Evolutionary conservation across 441 rosid genomes (phyloP), one percentile per base, ranked within the genome.

Genomic region (Brassica hybrid): DNA sequence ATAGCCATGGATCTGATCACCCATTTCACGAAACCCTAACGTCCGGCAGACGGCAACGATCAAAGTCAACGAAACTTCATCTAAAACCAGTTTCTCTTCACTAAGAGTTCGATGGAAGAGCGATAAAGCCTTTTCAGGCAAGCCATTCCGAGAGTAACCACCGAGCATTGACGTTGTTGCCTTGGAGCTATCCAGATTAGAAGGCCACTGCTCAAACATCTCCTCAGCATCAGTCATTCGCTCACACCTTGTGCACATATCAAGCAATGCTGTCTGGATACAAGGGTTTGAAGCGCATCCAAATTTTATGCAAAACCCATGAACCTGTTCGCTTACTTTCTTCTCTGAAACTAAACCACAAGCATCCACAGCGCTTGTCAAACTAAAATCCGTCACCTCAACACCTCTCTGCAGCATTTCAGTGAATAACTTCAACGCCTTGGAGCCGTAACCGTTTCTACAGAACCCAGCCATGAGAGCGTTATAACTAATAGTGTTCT

Each of bases 231-330:
- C 95, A 1, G 19, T 76, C 89, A 90, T 89, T 80, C 97, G 87
- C 71, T 87, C 97, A 82, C 97, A 94, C 83, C 85, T 89, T 36
- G 90, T 78, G 82, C 85, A 90, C 97, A 91, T 92, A 80, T 94
- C 92, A 71, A 92, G 80, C 83, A 94, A 77, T 41, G 94, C 91
- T 25, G 92, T 81, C 70, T 87, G 88, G 69, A 90, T 86, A 80
- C 56, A 81, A 84, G 76, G 80, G 83, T 90, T 92, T 45, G 84
- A 85, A 77, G 72, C 77, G 48, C 59, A 83, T 82, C 97, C 94
- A 60, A 84, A 87, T 87, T 92, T 94, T 4, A 80, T 38, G 77
- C 86, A 70, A 77, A 91, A 88, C 25, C 91, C 98, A 17, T 92
- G 97, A 74, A 94, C 69, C 84, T 94, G 97, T 74, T 84, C 86